Evolutionary conservation across 139 green algal species (phyloP).

Genomic region (Chloropicon primus): DNA sequence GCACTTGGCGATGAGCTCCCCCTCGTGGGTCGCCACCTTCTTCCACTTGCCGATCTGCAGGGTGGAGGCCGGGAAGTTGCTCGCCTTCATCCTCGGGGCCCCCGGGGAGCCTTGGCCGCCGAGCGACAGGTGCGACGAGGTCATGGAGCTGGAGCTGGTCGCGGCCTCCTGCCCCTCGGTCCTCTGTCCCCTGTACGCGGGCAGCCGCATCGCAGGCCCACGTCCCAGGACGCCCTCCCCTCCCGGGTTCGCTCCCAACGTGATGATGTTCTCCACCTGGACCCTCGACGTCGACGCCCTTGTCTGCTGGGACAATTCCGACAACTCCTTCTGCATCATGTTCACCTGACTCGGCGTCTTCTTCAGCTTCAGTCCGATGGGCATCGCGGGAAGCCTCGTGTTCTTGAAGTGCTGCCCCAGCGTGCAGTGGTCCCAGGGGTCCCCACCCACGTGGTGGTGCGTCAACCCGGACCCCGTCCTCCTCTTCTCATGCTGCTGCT

Average conservation of each 20-base stretch:
- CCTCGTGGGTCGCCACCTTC: slow-evolving; percentile 12
- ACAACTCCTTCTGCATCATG: not conserved
- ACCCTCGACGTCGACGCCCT: not conserved
- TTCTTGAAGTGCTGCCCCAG: not conserved
- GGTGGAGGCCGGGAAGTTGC: slow-evolving; percentile 20
- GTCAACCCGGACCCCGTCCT: too few relatives aligned
- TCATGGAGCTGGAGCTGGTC: not conserved
- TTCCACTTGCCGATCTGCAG: slow-evolving; percentile 23
- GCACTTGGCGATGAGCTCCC: slow-evolving; percentile 29
- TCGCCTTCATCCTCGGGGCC: slow-evolving; percentile 26
- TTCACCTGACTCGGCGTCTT: not conserved
- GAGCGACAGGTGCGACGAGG: not conserved
- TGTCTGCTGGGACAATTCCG: not conserved
- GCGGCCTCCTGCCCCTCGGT: not conserved
- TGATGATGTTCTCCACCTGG: too few relatives aligned
- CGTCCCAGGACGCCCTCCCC: too few relatives aligned
- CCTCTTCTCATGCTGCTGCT: too few relatives aligned
- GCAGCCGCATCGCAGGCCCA: too few relatives aligned
- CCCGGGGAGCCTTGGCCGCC: not conserved
- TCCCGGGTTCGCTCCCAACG: too few relatives aligned
- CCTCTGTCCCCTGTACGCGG: not conserved
- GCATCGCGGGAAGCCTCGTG: not conserved
- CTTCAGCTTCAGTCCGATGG: not conserved
- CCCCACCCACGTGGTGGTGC: not conserved
- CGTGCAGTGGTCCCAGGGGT: not conserved